phyloP scores from a whole-genome alignment of 2,329 filamentous ascomycete genomes.

The Hypoxylon sp. region DNA sequence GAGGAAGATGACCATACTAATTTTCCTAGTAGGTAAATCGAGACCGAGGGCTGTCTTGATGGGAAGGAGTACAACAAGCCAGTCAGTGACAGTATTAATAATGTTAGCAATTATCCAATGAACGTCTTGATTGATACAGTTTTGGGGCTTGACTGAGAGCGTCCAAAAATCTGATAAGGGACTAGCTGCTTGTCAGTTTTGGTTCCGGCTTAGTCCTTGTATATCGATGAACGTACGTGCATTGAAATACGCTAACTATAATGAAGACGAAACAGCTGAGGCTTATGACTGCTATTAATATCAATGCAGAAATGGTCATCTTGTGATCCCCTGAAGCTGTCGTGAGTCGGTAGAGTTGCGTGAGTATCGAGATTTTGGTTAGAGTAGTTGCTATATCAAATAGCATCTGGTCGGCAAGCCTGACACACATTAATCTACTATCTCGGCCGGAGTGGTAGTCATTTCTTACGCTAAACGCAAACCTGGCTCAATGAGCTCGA shows the following conservation, averaged over 20 bases:
- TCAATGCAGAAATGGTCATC: constrained; percentile 52
- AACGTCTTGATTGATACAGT: constrained; percentile 65
- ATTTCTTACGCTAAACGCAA: constrained; percentile 51
- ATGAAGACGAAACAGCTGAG: constrained; percentile 56
- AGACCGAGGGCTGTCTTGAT: constrained; percentile 63
- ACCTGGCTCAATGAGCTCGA: constrained; percentile 41
- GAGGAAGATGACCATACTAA: constrained; percentile 61
- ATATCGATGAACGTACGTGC: constrained; percentile 52
- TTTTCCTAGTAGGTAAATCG: constrained; percentile 63
- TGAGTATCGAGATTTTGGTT: constrained; percentile 60
- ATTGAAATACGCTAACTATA: constrained; percentile 57
- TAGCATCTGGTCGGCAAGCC: constrained; percentile 55
- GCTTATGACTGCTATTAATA: constrained; percentile 52
- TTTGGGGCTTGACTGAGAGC: constrained; percentile 51
- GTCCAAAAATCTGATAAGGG: constrained; percentile 59
- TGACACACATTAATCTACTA: constrained; percentile 19
- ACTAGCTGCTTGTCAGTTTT: constrained; percentile 44
- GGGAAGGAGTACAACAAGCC: constrained; percentile 67
- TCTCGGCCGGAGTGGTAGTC: not conserved
- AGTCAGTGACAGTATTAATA: constrained; percentile 72
- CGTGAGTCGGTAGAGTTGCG: constrained; percentile 57
- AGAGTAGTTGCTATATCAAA: constrained; percentile 58
- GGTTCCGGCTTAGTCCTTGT: not conserved
- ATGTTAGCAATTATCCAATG: constrained; percentile 69
- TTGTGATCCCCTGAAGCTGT: constrained; percentile 51